Evolutionary conservation across 2,329 filamentous ascomycete species (phyloP).

Genomic region (Ceratocystis ficicola): DNA sequence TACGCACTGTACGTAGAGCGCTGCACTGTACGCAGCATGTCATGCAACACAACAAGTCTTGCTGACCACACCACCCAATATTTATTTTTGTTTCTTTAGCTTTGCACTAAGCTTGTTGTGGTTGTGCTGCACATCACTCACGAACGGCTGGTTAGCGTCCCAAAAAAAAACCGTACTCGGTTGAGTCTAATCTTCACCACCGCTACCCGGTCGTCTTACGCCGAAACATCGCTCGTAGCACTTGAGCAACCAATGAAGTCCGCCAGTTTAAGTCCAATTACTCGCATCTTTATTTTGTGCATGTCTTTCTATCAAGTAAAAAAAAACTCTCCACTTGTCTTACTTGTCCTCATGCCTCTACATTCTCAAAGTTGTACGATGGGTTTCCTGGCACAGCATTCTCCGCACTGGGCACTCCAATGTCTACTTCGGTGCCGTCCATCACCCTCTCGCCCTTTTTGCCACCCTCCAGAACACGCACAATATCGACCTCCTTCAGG

Average conservation of each 20-base stretch:
- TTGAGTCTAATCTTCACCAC: too few species aligned
- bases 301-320: background rate
- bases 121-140: too few species aligned
- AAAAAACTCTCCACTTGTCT: too few species aligned
- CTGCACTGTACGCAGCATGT: background rate
- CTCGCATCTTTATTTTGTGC: background rate
- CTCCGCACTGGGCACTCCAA: slow-evolving; percentile 49
- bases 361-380: slow-evolving; percentile 75
- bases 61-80: background rate
- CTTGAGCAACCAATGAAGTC: too few species aligned
- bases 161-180: too few species aligned
- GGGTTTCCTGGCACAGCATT: slow-evolving; percentile 70
- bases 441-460: slow-evolving; percentile 50
- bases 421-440: slow-evolving; percentile 43
- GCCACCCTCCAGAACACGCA: slow-evolving; percentile 57
- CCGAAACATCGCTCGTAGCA: too few species aligned
- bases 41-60: slow-evolving; percentile 4
- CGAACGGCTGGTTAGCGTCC: too few species aligned
- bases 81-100: background rate
- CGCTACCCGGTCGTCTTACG: too few species aligned
- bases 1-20: background rate
- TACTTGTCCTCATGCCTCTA: slow-evolving; percentile 28
- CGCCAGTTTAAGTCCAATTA: too few species aligned
- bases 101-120: background rate
- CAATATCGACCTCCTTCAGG: slow-evolving; percentile 57